These are phyloP conservation scores for Trametes cinnabarina DNA, from an alignment of 768 basidiomycete species.

Conservation along the genomic window DNA sequence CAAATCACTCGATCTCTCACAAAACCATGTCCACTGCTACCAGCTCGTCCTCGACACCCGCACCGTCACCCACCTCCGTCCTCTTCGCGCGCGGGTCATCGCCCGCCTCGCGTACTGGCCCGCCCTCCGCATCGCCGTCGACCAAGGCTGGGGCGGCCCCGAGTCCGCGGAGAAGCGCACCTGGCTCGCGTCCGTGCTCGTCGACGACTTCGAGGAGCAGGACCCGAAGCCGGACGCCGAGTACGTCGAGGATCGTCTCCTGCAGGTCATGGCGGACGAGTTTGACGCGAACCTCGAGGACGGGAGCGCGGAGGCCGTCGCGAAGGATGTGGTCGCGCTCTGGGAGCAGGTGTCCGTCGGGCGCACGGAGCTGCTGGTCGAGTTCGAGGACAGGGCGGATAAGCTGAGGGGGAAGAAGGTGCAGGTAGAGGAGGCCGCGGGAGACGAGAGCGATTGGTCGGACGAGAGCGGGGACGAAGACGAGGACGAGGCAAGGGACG, in stretches of 20 bases:
- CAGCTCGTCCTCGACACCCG: slow-evolving; percentile 12
- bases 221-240: slow-evolving; percentile 53
- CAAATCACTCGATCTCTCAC: neutral
- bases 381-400: slow-evolving; percentile 65
- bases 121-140: slow-evolving; percentile 81
- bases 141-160: slow-evolving; percentile 84
- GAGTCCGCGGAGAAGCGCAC: slow-evolving; percentile 68
- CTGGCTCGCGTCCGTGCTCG: slow-evolving; percentile 80
- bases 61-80: slow-evolving; percentile 48
- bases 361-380: slow-evolving; percentile 47
- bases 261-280: slow-evolving; percentile 85
- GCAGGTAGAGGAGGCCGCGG: slow-evolving; percentile 42
- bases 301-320: slow-evolving; percentile 72
- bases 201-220: slow-evolving; percentile 71
- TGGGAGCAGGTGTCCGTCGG: slow-evolving; percentile 57
- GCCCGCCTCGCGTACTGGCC: slow-evolving; percentile 84
- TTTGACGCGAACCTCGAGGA: slow-evolving; percentile 86
- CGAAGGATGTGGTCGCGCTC: slow-evolving; percentile 65
- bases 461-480: slow-evolving; percentile 43
- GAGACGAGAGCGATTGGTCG: slow-evolving; percentile 44
- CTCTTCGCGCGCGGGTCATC: slow-evolving; percentile 87
- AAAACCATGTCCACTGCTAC: slow-evolving; percentile 19
- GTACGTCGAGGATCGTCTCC: slow-evolving; percentile 78
- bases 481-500: slow-evolving; percentile 44
- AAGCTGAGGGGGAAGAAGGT: slow-evolving; percentile 56